Base-by-base conservation (phyloP, 2,329 filamentous ascomycete species). In the Aspergillus phoenicis region DNA sequence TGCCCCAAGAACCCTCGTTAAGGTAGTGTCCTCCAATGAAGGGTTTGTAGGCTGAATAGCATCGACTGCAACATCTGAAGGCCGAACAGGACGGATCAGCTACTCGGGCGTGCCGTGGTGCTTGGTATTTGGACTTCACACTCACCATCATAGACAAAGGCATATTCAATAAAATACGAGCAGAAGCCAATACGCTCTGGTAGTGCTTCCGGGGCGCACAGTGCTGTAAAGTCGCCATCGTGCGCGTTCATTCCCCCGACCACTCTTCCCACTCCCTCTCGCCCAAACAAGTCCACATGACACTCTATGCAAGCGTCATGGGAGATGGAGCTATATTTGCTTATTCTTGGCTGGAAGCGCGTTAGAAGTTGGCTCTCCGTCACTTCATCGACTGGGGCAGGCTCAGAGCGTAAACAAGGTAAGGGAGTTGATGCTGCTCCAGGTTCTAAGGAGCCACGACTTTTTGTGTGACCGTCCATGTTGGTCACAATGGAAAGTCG, bases 101-200 rank as follows among this genome's bases (percentile, higher is more conserved):
- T 4, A 4, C 30, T 33, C 4, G 26, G 26, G 26, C 4, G 6
- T 26, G 6, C 6, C 26, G 6, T 26, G 26, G 5, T 26, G 4
- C 6, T 5, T 26, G 26, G 26, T 5, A 26, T 7, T 7, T 10
- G 30, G 10, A 10, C 10, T 1, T 3, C 0, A 52, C 3, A 26
- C 52, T 39, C n/a, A 54, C 52, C 52, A 54, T 54, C 52, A 54
- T 54, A 20, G 28, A 54, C 36, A 54, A 54, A 54, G 5, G 36
- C 52, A 41, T 54, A 54, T 11, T 54, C 52, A 41, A n/a, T 43
- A 24, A 54, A 54, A 43, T 54, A 54, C 1, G 52, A 54, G 39
- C 52, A 54, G 2, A 54, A 20, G 17, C 7, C 52, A 41, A 54
- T 54, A 6, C 52, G 38, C 36, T 54, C 52, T 26, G 52, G 52